phyloP scores from a whole-genome alignment of 225 moss, liverwort and hornwort species.

The Bryum argenteum region DNA sequence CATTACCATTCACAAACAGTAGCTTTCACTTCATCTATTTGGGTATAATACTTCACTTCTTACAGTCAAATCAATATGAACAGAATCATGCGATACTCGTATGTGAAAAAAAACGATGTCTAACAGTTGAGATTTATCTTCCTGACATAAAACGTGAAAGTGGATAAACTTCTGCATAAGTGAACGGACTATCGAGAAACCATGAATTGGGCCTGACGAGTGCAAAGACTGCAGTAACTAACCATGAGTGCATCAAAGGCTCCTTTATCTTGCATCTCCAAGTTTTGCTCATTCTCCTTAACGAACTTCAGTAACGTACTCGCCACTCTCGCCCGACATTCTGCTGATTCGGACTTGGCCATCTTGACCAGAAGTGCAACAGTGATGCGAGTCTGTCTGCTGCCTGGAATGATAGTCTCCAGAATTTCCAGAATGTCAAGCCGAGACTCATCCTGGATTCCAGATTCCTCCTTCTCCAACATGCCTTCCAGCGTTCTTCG shows the following conservation, averaged over 20 bases:
- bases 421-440: slow-evolving; percentile 30
- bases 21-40: too few species aligned
- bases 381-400: too few species aligned
- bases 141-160: background rate
- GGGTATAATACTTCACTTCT: too few species aligned
- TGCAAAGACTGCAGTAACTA: slow-evolving; percentile 12
- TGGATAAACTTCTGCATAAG: background rate
- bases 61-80: too few species aligned
- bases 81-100: too few species aligned
- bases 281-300: background rate
- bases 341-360: slow-evolving; percentile 19
- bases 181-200: background rate
- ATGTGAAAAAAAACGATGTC: too few species aligned
- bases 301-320: slow-evolving; percentile 31
- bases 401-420: background rate
- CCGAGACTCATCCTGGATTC: slow-evolving; percentile 24
- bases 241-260: slow-evolving; percentile 39
- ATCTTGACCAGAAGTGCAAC: slow-evolving; percentile 42
- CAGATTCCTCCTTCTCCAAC: slow-evolving; percentile 22
- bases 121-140: too few species aligned
- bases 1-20: too few species aligned
- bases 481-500: slow-evolving; percentile 27
- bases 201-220: background rate
- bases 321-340: slow-evolving; percentile 31
- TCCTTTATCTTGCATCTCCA: slow-evolving; percentile 29